A percentile compares a stretch with the other conserved stretches of the same genome.
phyloP scores from a whole-genome alignment of 1,284 basidiomycete genomes.

The Singerocomus inundabilis region DNA sequence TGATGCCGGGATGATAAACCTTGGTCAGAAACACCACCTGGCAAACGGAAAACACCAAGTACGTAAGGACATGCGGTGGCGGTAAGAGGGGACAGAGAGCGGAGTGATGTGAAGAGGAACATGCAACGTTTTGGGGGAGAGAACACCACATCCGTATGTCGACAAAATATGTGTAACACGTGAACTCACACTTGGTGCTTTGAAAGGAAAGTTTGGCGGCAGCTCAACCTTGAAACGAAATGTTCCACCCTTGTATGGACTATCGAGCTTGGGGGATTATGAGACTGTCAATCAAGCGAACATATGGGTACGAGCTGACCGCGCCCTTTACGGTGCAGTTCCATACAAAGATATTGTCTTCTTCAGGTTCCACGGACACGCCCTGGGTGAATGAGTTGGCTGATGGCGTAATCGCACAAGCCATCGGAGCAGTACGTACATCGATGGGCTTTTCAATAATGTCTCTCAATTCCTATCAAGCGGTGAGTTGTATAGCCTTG shows the following conservation, averaged over 20 bases:
- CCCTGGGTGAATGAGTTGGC: conserved; percentile 41
- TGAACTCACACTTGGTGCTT: conserved; percentile 70
- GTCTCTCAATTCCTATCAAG: conserved; percentile 58
- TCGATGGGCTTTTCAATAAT: conserved; percentile 59
- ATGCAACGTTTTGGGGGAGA: conserved; percentile 29
- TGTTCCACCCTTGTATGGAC: conserved; percentile 83
- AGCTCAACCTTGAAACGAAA: conserved; percentile 75
- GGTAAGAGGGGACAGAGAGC: conserved; percentile 5
- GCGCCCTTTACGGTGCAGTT: conserved; percentile 73
- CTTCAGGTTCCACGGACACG: conserved; percentile 61
- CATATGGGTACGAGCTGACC: conserved; percentile 45
- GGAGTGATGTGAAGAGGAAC: conserved; percentile 5
- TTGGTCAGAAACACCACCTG: conserved; percentile 86
- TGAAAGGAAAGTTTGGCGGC: conserved; percentile 85
- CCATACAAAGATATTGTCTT: conserved; percentile 79
- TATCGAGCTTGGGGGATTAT: conserved; percentile 52
- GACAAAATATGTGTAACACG: conserved; percentile 3
- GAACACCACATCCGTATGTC: conserved; percentile 3
- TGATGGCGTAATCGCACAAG: conserved; percentile 7
- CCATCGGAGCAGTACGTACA: conserved; percentile 38
- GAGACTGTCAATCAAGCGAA: conserved; percentile 3
- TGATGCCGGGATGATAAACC: conserved; percentile 92
- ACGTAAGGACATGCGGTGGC: conserved; percentile 17
- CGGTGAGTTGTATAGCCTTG: conserved; percentile 17
- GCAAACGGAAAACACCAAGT: conserved; percentile 11